Evolutionary conservation across 2,329 filamentous ascomycete genomes (phyloP), one percentile per base, ranked within the genome.

Genomic region (Acephala macrosclerotiorum): DNA sequence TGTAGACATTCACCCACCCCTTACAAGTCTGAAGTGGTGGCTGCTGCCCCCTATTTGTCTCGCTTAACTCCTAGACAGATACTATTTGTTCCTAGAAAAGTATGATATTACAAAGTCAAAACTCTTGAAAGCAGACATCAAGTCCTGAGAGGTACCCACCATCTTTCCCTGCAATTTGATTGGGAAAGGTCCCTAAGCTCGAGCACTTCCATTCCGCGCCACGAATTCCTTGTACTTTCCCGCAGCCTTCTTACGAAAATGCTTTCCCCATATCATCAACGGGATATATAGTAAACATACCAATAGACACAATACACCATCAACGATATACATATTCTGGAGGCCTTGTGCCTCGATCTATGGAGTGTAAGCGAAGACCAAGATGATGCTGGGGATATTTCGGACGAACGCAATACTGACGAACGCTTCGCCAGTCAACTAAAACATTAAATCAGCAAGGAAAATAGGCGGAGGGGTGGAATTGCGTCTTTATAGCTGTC

Each of bases 351-450:
- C 58, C 5, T 42, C 18, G 7, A 61, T 55, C 67, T 81, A 84
- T 1, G 80, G 78, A 0, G 77, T 74, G 33, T 83, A 74, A 0
- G 78, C 79, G 67, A 84, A 84, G 18, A 84, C 77, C 40, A 84
- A 79, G 11, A 78, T 74, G 1, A 79, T 81, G 16, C 77, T 76
- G 51, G 83, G 76, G 1, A 75, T 63, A 58, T 85, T 84, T 0
- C 82, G 79, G 18, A 81, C 71, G 61, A 84, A 80, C 0, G 80
- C 79, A 2, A 85, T 73, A 0, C 75, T 79, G 4, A 83, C 80
- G 6, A 85, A 73, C 0, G 81, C 79, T 62, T 84, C 82, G 3
- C 79, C 81, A 42, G 84, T 76, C 40, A 85, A 80, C 75, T 83
- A 26, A 12, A 58, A 29, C 12, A 11, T 58, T 45, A 12, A 14